phyloP scores from a whole-genome alignment of 495 filamentous ascomycete species.

The Trichoderma asperelloides region DNA sequence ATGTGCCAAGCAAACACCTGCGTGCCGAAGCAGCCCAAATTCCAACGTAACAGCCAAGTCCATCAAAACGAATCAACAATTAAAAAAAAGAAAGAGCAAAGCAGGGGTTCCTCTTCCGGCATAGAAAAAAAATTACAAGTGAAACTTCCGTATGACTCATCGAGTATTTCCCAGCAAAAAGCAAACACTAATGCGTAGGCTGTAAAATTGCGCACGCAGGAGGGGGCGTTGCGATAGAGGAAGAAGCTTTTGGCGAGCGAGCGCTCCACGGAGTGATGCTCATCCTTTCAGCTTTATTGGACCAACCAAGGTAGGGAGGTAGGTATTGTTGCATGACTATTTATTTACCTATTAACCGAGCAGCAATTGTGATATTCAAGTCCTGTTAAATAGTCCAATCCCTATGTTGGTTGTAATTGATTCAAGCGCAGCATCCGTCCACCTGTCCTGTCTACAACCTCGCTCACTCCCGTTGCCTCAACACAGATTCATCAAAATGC shows the following conservation, averaged over 20 bases:
- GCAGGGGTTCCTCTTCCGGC: not conserved
- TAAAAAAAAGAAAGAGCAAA: not conserved
- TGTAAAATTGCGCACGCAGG: not conserved
- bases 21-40: not conserved
- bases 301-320: no score
- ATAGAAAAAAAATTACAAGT: not conserved
- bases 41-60: not conserved
- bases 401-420: no score
- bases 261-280: not conserved
- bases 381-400: no score
- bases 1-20: not conserved
- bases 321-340: no score
- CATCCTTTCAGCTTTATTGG: not conserved
- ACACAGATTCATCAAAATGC: not conserved
- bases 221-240: slow-evolving; percentile 6
- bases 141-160: slow-evolving; percentile 3
- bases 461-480: not conserved
- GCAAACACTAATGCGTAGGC: slow-evolving; percentile 5
- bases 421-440: no score
- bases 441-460: no score
- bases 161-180: not conserved
- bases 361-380: no score
- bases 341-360: no score
- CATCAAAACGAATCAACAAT: not conserved
- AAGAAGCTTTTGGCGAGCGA: not conserved